Evolutionary conservation across 2,329 filamentous ascomycete genomes (phyloP), one percentile per base, ranked within the genome.

Genomic region (Fusarium sp.): DNA sequence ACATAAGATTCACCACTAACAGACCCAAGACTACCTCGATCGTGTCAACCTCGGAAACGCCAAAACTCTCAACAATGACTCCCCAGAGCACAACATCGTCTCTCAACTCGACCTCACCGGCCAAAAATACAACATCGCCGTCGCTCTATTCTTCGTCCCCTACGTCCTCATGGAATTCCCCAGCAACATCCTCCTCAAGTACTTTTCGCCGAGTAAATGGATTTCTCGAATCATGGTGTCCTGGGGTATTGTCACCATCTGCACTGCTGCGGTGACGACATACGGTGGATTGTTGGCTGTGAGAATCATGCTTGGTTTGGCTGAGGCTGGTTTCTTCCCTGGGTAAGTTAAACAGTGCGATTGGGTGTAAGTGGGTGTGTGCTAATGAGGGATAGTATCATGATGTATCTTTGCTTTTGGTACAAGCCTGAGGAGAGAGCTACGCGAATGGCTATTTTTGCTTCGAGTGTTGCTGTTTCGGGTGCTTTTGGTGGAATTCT

Each of bases 341-440:
- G 87, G 78, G 73, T 73, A 35, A 58, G 74, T 74, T 13, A 0
- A 0, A 14, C 4, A 9, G 1, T 1, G 17, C 1, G 6, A 20
- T 20, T 18, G 3, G 22, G 8, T 18, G 10, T 36, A 11, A 12
- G 7, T 22, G n/a, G 18, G 8, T 36, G 10, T 14, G 45, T 30
- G 26, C 67, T 75, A 32, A 76, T 38, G 5, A 4, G 13, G 12
- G 20, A 8, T 18, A 76, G 75, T 9, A 83, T 89, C 17, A 84
- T 88, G 36, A 90, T 88, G 76, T 88, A 90, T 64, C 81, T 91
- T 8, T 89, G 87, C 2, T 90, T 90, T 84, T 92, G 90, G 88
- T 92, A 91, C 70, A 89, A 88, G 66, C 83, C 87, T 18, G 85
- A 88, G 54, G 89, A 91, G 76, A 82, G 87, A 48, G 88, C 90